A percentile compares a stretch with the other conserved stretches of the same genome.
Conservation (phyloP, 2,329 filamentous ascomycete species). For the Lachnellula hyalina region DNA sequence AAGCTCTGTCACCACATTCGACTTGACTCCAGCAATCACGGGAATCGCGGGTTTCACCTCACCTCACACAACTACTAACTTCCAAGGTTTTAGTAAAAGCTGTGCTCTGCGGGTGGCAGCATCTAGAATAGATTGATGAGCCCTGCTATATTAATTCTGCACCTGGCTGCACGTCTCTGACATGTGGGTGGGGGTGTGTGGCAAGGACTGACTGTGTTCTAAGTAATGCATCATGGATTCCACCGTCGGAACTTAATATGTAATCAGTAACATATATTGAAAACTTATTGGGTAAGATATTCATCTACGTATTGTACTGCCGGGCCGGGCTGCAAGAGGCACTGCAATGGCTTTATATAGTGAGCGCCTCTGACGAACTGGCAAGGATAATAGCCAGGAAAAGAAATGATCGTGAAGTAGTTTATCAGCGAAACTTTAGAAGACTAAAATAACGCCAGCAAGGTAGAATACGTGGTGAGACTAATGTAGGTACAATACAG, state of each 20-base stretch:
- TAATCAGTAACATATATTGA: not conserved
- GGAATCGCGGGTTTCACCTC: not conserved
- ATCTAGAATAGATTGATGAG: constrained; percentile 17
- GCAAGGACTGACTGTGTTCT: not conserved
- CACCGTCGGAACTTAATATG: not conserved
- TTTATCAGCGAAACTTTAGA: too few relatives aligned
- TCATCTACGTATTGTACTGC: too few relatives aligned
- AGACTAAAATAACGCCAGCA: too few relatives aligned
- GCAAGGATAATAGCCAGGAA: not conserved
- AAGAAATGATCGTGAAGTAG: not conserved
- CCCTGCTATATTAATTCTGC: not conserved
- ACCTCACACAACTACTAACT: not conserved
- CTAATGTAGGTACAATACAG: too few relatives aligned
- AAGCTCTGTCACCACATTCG: not conserved
- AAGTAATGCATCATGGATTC: not conserved
- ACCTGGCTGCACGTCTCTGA: constrained; percentile 13
- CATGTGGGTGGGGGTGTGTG: not conserved
- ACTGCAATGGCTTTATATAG: not conserved
- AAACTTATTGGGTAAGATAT: too few relatives aligned
- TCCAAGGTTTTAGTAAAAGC: not conserved
- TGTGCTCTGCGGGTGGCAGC: constrained; percentile 10
- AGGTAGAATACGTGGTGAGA: too few relatives aligned
- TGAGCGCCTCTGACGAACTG: not conserved
- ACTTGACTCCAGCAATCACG: not conserved
- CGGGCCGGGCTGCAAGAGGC: not conserved